A percentile compares a stretch with the other conserved stretches of the same genome.
phyloP scores from a whole-genome alignment of 352 stramenopile genomes.

The Globisporangium recalcitrans region DNA sequence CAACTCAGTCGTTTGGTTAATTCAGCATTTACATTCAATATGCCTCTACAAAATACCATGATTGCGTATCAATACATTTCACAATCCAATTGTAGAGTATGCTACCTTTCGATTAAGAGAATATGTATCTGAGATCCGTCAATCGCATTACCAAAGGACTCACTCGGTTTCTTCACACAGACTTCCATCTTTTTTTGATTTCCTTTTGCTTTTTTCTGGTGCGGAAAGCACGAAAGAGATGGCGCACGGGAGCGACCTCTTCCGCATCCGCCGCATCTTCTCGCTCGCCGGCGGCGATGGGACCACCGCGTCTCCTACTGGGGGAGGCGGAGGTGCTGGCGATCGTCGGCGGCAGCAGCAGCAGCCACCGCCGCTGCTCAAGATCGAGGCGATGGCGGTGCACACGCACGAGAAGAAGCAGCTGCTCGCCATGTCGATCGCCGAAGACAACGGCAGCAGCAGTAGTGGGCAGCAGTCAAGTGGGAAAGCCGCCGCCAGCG shows the following conservation, averaged over 20 bases:
- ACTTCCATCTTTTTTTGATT: constrained; percentile 4
- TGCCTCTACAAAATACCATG: too few species aligned
- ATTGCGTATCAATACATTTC: too few species aligned
- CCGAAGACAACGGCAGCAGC: constrained; percentile 4
- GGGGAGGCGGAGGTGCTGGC: neutral
- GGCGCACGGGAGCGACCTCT: constrained; percentile 55
- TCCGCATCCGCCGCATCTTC: constrained; percentile 74
- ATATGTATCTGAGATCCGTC: too few species aligned
- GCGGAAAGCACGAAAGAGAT: neutral
- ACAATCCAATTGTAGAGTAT: too few species aligned
- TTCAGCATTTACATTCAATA: neutral
- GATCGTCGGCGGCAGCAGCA: too few species aligned
- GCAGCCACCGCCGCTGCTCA: constrained; percentile 2
- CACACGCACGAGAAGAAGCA: constrained; percentile 72
- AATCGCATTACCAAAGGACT: too few species aligned
- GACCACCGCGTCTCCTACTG: neutral
- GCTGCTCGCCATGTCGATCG: constrained; percentile 57
- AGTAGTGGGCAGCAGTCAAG: neutral
- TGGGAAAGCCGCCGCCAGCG: neutral
- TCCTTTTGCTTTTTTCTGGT: neutral
- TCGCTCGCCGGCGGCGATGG: constrained; percentile 10
- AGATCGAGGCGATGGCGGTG: constrained; percentile 60
- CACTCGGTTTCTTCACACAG: neutral
- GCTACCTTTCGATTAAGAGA: too few species aligned
- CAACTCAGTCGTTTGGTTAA: neutral